Conservation (phyloP, 139 green algal genomes). For the Asterochloris sp. region DNA sequence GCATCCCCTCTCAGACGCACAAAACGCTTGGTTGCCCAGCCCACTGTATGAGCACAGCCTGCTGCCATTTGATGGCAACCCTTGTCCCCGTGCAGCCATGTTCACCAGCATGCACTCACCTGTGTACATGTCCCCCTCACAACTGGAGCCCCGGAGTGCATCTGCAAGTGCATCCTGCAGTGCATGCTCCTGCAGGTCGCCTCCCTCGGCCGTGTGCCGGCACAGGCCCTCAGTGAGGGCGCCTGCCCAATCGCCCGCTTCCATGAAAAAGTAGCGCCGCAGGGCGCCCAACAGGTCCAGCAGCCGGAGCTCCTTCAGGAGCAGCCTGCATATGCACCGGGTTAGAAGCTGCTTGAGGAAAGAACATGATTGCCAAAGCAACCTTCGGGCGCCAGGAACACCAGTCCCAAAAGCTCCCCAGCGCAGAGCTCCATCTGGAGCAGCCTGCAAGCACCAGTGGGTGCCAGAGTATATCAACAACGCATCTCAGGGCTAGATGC, state of each 20-base stretch:
- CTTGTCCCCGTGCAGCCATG: neutral
- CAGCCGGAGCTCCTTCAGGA: slow-evolving; percentile 4
- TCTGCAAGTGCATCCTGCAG: neutral
- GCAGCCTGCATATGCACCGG: neutral
- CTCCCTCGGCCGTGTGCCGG: neutral
- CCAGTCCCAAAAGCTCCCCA: too few species aligned
- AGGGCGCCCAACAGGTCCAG: neutral
- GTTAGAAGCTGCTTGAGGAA: neutral
- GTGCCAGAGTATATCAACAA: too few species aligned
- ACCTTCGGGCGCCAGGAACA: too few species aligned
- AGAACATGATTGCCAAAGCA: too few species aligned
- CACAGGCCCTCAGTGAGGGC: neutral
- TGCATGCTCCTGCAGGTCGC: slow-evolving; percentile 13
- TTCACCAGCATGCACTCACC: neutral
- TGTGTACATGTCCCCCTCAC: neutral
- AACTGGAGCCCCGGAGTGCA: neutral
- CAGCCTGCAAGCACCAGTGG: too few species aligned
- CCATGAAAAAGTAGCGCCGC: slow-evolving; percentile 15
- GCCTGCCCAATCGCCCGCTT: slow-evolving; percentile 6
- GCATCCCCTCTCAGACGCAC: neutral
- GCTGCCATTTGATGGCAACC: neutral
- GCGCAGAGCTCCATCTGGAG: too few species aligned
- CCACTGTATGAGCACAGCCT: neutral
- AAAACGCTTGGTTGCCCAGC: neutral
- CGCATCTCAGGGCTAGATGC: too few species aligned